These are phyloP conservation scores for Penicillium sp. DNA, from an alignment of 2,329 filamentous ascomycete species.

Conservation along the genomic window DNA sequence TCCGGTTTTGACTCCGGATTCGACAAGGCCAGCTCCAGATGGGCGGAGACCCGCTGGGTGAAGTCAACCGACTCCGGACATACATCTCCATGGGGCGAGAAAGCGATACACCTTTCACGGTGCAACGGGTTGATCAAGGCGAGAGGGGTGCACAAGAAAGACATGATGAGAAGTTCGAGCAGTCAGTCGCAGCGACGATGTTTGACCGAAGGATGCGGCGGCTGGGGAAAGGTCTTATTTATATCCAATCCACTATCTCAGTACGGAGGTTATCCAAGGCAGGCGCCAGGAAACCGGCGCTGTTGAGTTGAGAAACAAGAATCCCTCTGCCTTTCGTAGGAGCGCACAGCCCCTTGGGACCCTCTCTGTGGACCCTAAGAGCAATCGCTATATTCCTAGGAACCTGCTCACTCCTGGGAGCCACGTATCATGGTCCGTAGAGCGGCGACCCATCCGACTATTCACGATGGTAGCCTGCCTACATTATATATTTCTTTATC, in stretches of 20 bases:
- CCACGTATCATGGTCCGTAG: background rate
- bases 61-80: constrained; percentile 7
- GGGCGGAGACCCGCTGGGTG: constrained; percentile 5
- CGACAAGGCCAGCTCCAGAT: constrained; percentile 9
- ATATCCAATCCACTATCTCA: background rate
- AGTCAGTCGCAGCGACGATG: background rate
- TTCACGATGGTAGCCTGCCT: background rate
- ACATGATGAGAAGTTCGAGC: background rate
- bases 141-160: constrained; percentile 2
- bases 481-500: background rate
- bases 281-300: constrained; percentile 1
- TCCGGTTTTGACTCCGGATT: constrained; percentile 7
- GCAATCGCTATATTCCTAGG: constrained; percentile 1
- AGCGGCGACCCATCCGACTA: background rate
- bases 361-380: constrained; percentile 2
- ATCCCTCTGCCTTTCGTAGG: constrained; percentile 1
- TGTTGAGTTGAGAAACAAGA: background rate
- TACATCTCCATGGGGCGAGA: constrained; percentile 9
- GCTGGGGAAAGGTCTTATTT: background rate
- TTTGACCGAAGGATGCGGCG: background rate
- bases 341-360: constrained; percentile 4
- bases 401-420: constrained; percentile 1
- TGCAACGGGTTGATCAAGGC: background rate
- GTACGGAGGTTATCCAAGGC: background rate
- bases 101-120: constrained; percentile 19